Evolutionary conservation across 495 filamentous ascomycete genomes (phyloP), one percentile per base, ranked within the genome.

Genomic region (Penicillium fimorum): DNA sequence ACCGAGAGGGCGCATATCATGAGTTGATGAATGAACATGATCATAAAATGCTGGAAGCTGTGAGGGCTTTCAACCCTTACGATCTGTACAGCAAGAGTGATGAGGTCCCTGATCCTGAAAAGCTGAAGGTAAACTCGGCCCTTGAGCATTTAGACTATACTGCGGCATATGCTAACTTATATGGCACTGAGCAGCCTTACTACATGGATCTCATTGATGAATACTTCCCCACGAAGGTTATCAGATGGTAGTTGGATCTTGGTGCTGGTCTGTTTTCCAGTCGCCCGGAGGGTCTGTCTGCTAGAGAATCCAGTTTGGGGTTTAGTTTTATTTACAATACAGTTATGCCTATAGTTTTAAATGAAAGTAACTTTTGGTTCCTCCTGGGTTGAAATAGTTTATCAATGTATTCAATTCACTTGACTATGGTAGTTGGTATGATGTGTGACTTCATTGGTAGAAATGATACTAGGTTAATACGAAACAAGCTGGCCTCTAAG

Each of bases 31-130:
- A 88, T 64, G 86, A 87, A 35, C 83, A 90, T 51, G 91, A 96
- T 62, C 76, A 84, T 70, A 78, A 79, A 56, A 88, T 95, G 86
- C 67, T 94, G 64, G 81, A 81, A 54, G 90, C 90, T 25, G 90
- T 94, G 30, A 80, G 80, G 71, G 91, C 88, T 6, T 96, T 95
- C 69, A 96, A 95, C 58, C 90, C 89, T 4, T 96, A 95, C 58
- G 91, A 96, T 67, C 56, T 96, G 50, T 96, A 96, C 71, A 92
- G 87, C 71, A 96, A 96, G 84, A 91, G 87, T 54, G 90, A 96
- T 62, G 86, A 83, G 8, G 75, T 90, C 30, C 89, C 89, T 5
- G 85, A 77, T 33, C 81, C 85, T 1, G 89, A 90, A 63, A 83
- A 87, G 62, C 70, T 67, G 29, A 61, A 86, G 48, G 48, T 50